These are phyloP conservation scores for Alternaria sp. DNA, from an alignment of 2,329 filamentous ascomycete genomes.

Conservation along the genomic window DNA sequence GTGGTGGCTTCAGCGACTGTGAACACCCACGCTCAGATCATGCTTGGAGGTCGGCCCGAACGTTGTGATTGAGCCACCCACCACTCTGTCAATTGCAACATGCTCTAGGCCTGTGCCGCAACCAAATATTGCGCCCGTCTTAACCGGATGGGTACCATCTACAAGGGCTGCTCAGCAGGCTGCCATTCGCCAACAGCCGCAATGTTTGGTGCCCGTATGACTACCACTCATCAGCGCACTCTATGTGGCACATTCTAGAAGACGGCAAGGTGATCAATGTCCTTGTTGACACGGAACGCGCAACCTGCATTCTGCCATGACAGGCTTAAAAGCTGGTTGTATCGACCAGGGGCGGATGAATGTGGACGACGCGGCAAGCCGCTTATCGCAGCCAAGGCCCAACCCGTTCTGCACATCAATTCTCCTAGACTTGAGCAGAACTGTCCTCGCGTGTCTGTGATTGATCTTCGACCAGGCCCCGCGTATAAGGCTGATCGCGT, in stretches of 20 bases:
- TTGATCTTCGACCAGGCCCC: conserved; percentile 24
- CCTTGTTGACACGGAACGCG: conserved; percentile 6
- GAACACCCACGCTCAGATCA: conserved; percentile 9
- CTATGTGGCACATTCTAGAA: conserved; percentile 41
- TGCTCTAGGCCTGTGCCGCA: background rate
- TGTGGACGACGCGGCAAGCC: conserved; percentile 20
- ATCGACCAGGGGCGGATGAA: conserved; percentile 10
- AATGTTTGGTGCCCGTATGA: conserved; percentile 25
- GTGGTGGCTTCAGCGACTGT: conserved; percentile 17
- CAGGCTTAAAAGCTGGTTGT: conserved; percentile 1
- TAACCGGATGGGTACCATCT: conserved; percentile 6
- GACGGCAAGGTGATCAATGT: conserved; percentile 10
- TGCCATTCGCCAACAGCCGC: conserved; percentile 21
- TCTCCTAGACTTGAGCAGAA: conserved; percentile 7
- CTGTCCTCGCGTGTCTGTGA: conserved; percentile 20
- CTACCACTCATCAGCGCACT: conserved; percentile 25
- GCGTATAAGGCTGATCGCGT: conserved; percentile 21
- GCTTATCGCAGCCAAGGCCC: conserved; percentile 21
- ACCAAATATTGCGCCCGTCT: background rate
- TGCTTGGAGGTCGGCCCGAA: conserved; percentile 6
- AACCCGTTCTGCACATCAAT: conserved; percentile 14
- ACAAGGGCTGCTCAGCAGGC: conserved; percentile 6
- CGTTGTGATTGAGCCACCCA: conserved; percentile 2
- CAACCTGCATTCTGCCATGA: conserved; percentile 4
- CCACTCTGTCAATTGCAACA: background rate